These are phyloP conservation scores for Ascochyta lentis DNA, from an alignment of 2,329 filamentous ascomycete genomes.

Conservation along the genomic window DNA sequence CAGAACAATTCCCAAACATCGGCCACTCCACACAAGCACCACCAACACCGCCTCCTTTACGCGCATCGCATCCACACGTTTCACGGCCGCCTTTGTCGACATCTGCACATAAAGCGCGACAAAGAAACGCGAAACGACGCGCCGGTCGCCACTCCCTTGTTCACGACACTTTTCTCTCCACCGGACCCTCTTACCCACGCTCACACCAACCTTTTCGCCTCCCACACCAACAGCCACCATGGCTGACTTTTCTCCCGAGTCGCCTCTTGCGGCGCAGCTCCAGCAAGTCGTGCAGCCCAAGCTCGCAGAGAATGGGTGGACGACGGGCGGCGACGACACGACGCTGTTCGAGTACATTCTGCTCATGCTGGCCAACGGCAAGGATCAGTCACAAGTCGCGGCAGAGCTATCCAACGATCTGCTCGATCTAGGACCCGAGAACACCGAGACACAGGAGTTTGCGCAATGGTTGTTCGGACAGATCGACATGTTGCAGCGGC, in stretches of 20 bases:
- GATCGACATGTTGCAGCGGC: conserved; percentile 70
- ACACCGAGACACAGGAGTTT: conserved; percentile 82
- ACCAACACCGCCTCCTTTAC: conserved; percentile 12
- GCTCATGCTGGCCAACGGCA: conserved; percentile 95
- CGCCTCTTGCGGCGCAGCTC: conserved; percentile 84
- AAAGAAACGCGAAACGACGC: conserved; percentile 28
- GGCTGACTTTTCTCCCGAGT: conserved; percentile 77
- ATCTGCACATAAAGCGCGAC: conserved; percentile 4
- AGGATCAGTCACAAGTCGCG: conserved; percentile 88
- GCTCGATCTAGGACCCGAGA: conserved; percentile 80
- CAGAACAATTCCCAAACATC: conserved; percentile 8
- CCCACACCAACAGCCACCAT: conserved; percentile 56
- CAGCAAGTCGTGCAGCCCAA: conserved; percentile 86
- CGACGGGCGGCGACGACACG: conserved; percentile 77
- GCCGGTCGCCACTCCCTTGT: conserved; percentile 34
- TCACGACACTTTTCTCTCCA: conserved; percentile 17
- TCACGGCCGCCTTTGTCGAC: conserved; percentile 19
- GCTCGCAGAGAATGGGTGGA: conserved; percentile 92
- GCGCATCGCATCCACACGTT: conserved; percentile 22
- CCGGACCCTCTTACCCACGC: conserved; percentile 9
- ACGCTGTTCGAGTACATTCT: conserved; percentile 95
- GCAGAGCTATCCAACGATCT: conserved; percentile 87
- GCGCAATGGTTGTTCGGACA: conserved; percentile 93
- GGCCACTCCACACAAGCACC: conserved; percentile 19
- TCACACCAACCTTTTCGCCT: conserved; percentile 21